Percentiles rank a stretch among this genome's conserved stretches.
phyloP scores from a whole-genome alignment of 192 early-diverging fungal genomes.

The Linnemannia exigua region DNA sequence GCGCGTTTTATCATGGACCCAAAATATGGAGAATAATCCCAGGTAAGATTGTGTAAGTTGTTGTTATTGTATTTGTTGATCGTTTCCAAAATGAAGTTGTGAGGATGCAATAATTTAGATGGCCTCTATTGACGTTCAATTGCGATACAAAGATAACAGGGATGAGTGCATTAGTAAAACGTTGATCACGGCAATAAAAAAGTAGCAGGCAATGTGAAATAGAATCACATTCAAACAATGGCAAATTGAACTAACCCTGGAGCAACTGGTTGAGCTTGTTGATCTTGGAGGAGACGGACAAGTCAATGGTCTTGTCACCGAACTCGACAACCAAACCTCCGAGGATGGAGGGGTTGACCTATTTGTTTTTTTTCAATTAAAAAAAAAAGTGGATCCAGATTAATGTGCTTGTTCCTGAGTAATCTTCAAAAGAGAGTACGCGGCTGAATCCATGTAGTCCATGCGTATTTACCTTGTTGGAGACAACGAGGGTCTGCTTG shows the following conservation, averaged over 20 bases:
- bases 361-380: background rate
- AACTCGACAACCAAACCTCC: constrained; percentile 98
- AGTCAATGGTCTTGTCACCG: constrained; percentile 98
- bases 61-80: constrained; percentile 19
- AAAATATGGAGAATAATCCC: background rate
- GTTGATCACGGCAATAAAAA: background rate
- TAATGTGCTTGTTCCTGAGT: background rate
- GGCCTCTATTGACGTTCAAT: constrained; percentile 17
- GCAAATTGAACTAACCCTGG: constrained; percentile 27
- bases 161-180: background rate
- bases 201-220: background rate
- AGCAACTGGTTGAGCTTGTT: constrained; percentile 96
- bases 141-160: background rate
- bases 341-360: constrained; percentile 92
- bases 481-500: constrained; percentile 86
- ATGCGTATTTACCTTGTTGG: constrained; percentile 77
- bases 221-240: too few species aligned
- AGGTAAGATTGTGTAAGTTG: constrained; percentile 2
- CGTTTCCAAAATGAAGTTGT: constrained; percentile 7
- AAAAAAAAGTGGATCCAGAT: background rate
- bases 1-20: background rate
- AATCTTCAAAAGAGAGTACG: background rate
- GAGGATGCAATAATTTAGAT: constrained; percentile 21
- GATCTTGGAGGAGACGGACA: constrained; percentile 95
- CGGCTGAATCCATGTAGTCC: background rate